These are phyloP conservation scores for Periconia sp. DNA, from an alignment of 2,329 filamentous ascomycete species.

Conservation along the genomic window DNA sequence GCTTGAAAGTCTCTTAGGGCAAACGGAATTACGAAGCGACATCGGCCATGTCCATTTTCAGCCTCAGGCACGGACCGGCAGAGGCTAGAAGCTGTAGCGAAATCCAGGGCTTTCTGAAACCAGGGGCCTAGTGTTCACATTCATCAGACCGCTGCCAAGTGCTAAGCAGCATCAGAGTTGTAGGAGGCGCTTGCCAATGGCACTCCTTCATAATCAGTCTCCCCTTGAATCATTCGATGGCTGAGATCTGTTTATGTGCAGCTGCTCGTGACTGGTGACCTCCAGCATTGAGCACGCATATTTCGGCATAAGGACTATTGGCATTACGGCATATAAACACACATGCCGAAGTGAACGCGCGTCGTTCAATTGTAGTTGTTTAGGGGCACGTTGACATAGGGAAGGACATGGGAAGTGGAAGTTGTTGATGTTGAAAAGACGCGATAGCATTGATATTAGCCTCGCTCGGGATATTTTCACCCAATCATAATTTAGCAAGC, in stretches of 20 bases:
- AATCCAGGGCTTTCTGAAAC: slow-evolving; percentile 18
- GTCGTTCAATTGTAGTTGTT: too few species aligned
- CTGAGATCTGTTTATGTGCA: background rate
- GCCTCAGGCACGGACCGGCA: slow-evolving; percentile 1
- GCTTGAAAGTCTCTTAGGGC: background rate
- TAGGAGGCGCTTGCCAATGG: slow-evolving; percentile 7
- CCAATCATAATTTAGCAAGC: too few species aligned
- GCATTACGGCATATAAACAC: slow-evolving; percentile 4
- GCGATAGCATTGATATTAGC: too few species aligned
- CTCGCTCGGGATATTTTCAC: too few species aligned
- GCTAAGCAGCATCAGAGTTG: slow-evolving; percentile 21
- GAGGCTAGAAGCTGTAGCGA: slow-evolving; percentile 5
- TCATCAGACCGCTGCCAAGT: slow-evolving; percentile 14
- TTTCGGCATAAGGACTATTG: background rate
- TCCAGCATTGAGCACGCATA: background rate
- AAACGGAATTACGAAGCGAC: background rate
- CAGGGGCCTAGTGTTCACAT: slow-evolving; percentile 3
- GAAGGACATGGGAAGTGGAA: too few species aligned
- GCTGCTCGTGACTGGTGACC: background rate
- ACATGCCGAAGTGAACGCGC: too few species aligned
- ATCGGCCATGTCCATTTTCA: slow-evolving; percentile 2
- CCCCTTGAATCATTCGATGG: background rate
- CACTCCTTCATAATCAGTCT: background rate
- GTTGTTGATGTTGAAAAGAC: too few species aligned
- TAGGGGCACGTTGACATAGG: too few species aligned